These are phyloP conservation scores for Pterocarpus macrocarpus DNA, from an alignment of 306 rosid genomes.

Conservation along the genomic window DNA sequence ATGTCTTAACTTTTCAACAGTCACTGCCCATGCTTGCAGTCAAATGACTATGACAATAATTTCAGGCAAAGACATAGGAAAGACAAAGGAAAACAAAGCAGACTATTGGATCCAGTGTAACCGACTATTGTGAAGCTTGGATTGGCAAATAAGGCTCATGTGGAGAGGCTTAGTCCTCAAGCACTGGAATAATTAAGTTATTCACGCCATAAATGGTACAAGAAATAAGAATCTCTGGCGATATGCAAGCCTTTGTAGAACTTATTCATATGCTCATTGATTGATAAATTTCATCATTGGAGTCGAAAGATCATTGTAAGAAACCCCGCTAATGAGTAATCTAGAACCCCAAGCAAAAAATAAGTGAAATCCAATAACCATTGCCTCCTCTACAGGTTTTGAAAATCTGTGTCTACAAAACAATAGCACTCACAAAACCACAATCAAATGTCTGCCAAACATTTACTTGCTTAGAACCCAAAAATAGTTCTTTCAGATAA, in stretches of 20 bases:
- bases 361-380: constrained; percentile 30
- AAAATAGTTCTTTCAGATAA: constrained; percentile 22
- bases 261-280: background rate
- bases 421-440: constrained; percentile 15
- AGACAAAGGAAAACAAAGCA: background rate
- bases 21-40: constrained; percentile 17
- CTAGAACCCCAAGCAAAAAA: background rate
- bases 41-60: constrained; percentile 18
- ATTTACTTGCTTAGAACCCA: constrained; percentile 10
- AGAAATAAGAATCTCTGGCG: background rate
- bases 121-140: background rate
- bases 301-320: constrained; percentile 3
- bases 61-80: background rate
- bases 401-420: background rate
- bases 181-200: background rate
- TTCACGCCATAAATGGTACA: background rate
- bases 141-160: background rate
- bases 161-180: background rate
- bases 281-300: background rate
- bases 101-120: background rate
- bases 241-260: background rate
- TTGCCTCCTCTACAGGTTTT: background rate
- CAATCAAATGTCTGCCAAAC: constrained; percentile 25
- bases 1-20: constrained; percentile 11
- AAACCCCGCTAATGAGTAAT: background rate